These are phyloP conservation scores for Infundibulicybe gibba DNA, from an alignment of 768 basidiomycete genomes.

Conservation along the genomic window DNA sequence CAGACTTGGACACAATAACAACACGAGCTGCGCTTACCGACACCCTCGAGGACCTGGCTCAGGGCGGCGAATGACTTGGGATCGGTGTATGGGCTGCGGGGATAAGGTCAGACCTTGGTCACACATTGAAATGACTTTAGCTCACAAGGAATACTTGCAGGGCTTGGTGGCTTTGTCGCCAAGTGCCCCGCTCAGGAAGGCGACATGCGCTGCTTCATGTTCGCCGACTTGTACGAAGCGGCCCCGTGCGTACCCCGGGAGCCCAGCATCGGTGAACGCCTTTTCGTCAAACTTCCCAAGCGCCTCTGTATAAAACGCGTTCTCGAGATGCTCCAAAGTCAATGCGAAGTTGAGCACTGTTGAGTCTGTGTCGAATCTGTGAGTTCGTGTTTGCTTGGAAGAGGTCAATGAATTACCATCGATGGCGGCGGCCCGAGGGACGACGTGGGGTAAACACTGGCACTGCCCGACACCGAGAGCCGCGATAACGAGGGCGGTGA, in stretches of 20 bases:
- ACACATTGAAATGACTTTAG: neutral
- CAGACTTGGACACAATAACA: neutral
- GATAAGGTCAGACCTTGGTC: neutral
- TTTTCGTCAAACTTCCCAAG: conserved; percentile 9
- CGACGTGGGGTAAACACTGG: no score
- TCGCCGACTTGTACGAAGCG: conserved; percentile 9
- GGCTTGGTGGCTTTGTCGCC: conserved; percentile 39
- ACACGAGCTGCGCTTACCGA: conserved; percentile 1
- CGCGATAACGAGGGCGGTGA: no score
- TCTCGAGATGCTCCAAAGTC: conserved; percentile 9
- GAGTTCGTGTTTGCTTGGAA: no score
- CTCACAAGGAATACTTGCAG: conserved; percentile 51
- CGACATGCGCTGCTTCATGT: conserved; percentile 11
- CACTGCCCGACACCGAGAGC: no score
- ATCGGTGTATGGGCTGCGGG: conserved; percentile 7
- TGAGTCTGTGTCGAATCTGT: conserved; percentile 4
- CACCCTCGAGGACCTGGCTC: conserved; percentile 9
- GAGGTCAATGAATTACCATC: no score
- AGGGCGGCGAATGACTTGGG: conserved; percentile 8
- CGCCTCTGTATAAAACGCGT: conserved; percentile 12
- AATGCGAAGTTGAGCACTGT: conserved; percentile 8
- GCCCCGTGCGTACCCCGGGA: conserved; percentile 5
- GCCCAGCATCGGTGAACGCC: conserved; percentile 10
- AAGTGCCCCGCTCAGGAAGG: conserved; percentile 21
- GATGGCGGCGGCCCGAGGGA: no score